Base-by-base conservation (phyloP, 1,284 basidiomycete genomes). In the Naganishia liquefaciens region DNA sequence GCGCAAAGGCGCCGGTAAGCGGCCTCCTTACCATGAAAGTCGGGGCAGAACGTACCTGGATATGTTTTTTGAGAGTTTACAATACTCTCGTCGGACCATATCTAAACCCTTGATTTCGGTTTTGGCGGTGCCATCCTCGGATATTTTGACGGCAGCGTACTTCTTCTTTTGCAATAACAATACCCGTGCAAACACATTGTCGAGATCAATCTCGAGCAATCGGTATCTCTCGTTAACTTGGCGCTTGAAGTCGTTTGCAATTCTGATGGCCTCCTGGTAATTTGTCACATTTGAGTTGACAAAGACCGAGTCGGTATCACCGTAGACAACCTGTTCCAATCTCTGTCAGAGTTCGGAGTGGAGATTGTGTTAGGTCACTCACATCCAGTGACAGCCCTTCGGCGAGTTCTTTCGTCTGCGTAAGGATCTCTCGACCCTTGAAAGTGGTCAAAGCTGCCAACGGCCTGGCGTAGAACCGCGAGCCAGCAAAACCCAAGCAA, bases 81-180 rank as follows among this genome's bases (percentile, higher is more conserved):
- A 96, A 79, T 93, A 99, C 77, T 99, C 96, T 81, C 96, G 83
- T 54, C 96, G 87, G 80, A 98, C 99, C 96, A 99, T 98, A 79
- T 99, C 96, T 39, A 99, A 81, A 80, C 96, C 96, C 77, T 99
- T 99, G 78, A 99, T 84, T 76, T 99, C 96, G 1, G 86, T 89
- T 39, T 62, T 66, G 7, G 85, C 86, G 9, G 88, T 89, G 1
- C 84, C 84, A 17, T 84, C 85, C 70, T 92, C 89, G 72, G 91
- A 91, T 44, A 95, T 87, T 79, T 97, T 96, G 75, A 97, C 83
- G 0, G 96, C 96, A 0, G 96, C 96, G 72, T 99, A 99, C 80
- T 99, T 99, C 82, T 99, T 99, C 86, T 99, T 99, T 75, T 99
- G 95, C 58, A 99, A 80, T 21, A 99, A 84, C 1, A 99, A 80